Base-by-base conservation (phyloP, 371 early-diverging fungal genomes). In the Mortierella sp. region DNA sequence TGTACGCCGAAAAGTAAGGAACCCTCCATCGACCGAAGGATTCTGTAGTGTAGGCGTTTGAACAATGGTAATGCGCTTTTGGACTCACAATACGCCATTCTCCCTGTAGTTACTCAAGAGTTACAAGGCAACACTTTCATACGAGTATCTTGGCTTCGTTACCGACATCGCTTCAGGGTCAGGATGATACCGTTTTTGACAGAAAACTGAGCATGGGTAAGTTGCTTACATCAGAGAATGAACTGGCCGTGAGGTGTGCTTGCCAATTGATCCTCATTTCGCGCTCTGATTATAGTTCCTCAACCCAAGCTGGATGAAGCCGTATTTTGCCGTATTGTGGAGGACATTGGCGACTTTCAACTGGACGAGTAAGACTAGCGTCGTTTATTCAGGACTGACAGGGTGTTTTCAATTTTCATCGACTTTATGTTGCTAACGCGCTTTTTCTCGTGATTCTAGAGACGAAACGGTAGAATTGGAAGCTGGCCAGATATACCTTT, bases 241-340 rank as follows among this genome's bases (percentile, higher is more conserved):
- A n/a, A n/a, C n/a, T n/a, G n/a, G n/a, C n/a, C n/a, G n/a, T n/a
- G n/a, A n/a, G n/a, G n/a, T n/a, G n/a, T n/a, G n/a, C n/a, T n/a
- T n/a, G n/a, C n/a, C n/a, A n/a, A n/a, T n/a, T n/a, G n/a, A n/a
- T n/a, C n/a, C n/a, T n/a, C n/a, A n/a, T n/a, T n/a, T n/a, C n/a
- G n/a, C n/a, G 34, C 34, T 34, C 34, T 34, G 34, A 6, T 62
- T 54, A 26, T 81, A 87, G 92, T 92, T n/a, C 80, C 85, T 8
- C 81, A 72, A 48, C 91, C 93, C 0, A 88, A 90, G 50, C 55
- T 91, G 48, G 88, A 93, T 38, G 83, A 86, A 27, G 90, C 93
- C 2, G 93, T 94, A 0, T 91, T 94, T 70, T 88, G 89, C 53
- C 73, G 88, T 9, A 83, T 90, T 8, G 50, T 86, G 21, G 71